A percentile compares a stretch with the other conserved stretches of the same genome.
These are phyloP conservation scores for Aspergillus flavus DNA, from an alignment of 2,329 filamentous ascomycete genomes.

Conservation along the genomic window DNA sequence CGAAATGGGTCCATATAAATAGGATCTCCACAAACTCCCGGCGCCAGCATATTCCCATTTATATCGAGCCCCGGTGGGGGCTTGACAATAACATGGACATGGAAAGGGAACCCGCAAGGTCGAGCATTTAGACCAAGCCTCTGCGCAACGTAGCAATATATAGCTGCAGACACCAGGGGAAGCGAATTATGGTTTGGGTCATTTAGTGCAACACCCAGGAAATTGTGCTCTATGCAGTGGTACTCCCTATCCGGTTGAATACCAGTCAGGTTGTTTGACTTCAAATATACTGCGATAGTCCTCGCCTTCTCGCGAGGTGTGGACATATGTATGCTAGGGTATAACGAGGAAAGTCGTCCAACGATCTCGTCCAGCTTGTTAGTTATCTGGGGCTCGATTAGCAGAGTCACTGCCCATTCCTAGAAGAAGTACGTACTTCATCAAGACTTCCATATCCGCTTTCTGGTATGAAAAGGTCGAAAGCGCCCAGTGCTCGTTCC, in stretches of 20 bases:
- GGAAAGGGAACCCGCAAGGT: constrained; percentile 79
- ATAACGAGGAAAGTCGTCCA: constrained; percentile 54
- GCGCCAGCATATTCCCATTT: constrained; percentile 49
- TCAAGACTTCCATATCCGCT: constrained; percentile 73
- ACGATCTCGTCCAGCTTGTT: constrained; percentile 67
- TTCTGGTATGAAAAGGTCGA: constrained; percentile 85
- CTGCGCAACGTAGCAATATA: constrained; percentile 79
- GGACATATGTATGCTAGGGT: constrained; percentile 57
- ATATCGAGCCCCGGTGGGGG: constrained; percentile 63
- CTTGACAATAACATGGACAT: constrained; percentile 79
- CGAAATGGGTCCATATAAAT: constrained; percentile 88
- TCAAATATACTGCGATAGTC: constrained; percentile 69
- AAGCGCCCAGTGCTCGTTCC: constrained; percentile 76
- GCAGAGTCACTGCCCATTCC: background rate
- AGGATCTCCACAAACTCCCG: constrained; percentile 40
- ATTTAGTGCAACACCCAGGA: constrained; percentile 79
- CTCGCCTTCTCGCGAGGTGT: constrained; percentile 70
- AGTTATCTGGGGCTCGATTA: constrained; percentile 56
- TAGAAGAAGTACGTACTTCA: constrained; percentile 55
- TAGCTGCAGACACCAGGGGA: constrained; percentile 82
- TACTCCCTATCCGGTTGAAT: constrained; percentile 70
- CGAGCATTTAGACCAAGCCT: constrained; percentile 74
- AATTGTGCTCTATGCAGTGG: constrained; percentile 80
- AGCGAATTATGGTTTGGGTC: constrained; percentile 75
- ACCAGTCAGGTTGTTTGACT: constrained; percentile 68